Percentiles rank a stretch among this genome's conserved stretches.
Conservation (phyloP, 768 basidiomycete genomes). For the Tubosaeta sp. region DNA sequence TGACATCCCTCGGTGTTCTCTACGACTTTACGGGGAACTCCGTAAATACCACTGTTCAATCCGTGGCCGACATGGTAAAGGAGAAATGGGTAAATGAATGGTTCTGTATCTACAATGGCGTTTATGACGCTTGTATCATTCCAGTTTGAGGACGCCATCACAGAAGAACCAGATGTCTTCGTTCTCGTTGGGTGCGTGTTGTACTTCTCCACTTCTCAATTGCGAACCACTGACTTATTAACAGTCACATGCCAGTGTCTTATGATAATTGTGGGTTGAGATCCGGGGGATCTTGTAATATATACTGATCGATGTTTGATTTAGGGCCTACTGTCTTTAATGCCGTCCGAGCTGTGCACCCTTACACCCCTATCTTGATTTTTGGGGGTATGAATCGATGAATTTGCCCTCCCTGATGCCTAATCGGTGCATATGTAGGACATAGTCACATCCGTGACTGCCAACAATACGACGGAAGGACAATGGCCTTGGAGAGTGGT, state of each 20-base stretch:
- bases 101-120: background rate
- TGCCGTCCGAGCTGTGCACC: slow-evolving; percentile 69
- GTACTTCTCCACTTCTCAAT: background rate
- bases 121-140: background rate
- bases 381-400: slow-evolving; percentile 55
- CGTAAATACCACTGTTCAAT: slow-evolving; percentile 69
- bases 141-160: slow-evolving; percentile 74
- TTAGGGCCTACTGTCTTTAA: slow-evolving; percentile 70
- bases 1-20: slow-evolving; percentile 79
- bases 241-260: slow-evolving; percentile 79
- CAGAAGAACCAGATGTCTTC: slow-evolving; percentile 81
- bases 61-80: slow-evolving; percentile 69
- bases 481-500: slow-evolving; percentile 64
- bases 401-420: background rate
- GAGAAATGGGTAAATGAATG: slow-evolving; percentile 61
- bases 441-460: slow-evolving; percentile 41
- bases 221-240: background rate
- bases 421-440: slow-evolving; percentile 31
- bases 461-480: slow-evolving; percentile 21
- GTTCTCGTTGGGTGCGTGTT: slow-evolving; percentile 56
- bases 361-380: slow-evolving; percentile 74
- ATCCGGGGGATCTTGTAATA: background rate
- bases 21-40: slow-evolving; percentile 74
- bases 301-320: background rate
- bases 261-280: slow-evolving; percentile 55